Evolutionary conservation across 1,284 basidiomycete species (phyloP).

Genomic region (Trichosporon coremiiforme): DNA sequence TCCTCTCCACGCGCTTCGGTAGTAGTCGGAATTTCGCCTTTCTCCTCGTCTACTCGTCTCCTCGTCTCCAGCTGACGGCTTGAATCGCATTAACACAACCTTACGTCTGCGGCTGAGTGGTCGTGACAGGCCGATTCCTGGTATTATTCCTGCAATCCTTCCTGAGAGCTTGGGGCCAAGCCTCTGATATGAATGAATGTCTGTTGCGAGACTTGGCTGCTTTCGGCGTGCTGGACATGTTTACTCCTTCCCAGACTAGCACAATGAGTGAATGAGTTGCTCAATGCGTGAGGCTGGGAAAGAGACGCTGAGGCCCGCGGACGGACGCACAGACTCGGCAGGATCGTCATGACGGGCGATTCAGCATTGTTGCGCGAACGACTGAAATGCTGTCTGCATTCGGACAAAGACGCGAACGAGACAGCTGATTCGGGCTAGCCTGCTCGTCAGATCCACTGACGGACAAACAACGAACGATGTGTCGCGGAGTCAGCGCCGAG

Average conservation of each 20-base stretch:
- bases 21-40: neutral
- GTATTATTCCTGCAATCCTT: too few relatives aligned
- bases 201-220: neutral
- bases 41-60: too few relatives aligned
- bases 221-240: neutral
- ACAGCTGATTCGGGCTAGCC: neutral
- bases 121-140: too few relatives aligned
- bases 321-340: neutral
- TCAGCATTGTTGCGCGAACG: neutral
- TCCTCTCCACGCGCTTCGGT: neutral
- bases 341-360: neutral
- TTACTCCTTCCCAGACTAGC: conserved; percentile 2
- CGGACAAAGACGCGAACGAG: neutral
- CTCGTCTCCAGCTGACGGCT: neutral
- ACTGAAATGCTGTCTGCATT: neutral
- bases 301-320: neutral
- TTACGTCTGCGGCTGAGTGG: too few relatives aligned
- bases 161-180: too few relatives aligned
- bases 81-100: neutral
- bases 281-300: neutral
- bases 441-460: neutral
- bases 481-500: neutral
- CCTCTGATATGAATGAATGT: neutral
- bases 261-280: conserved; percentile 6
- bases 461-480: neutral